phyloP scores from a whole-genome alignment of 768 basidiomycete genomes.

The Leccinum arenicola region DNA sequence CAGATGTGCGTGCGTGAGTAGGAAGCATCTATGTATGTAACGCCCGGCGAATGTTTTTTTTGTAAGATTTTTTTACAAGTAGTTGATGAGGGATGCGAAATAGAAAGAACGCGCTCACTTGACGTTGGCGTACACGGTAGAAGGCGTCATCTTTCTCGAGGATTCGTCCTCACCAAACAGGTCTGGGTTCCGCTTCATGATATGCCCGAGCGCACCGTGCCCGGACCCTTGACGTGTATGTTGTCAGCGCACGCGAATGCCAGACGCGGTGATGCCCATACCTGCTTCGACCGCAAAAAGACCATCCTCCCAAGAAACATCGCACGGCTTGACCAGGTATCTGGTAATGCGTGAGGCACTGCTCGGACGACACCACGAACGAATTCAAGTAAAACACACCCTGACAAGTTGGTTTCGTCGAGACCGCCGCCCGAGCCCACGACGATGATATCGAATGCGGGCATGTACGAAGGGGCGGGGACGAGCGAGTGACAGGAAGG shows the following conservation, averaged over 20 bases:
- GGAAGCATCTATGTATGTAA: constrained; percentile 62
- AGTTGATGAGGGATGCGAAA: background rate
- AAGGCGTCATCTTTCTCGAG: constrained; percentile 19
- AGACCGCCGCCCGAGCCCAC: constrained; percentile 89
- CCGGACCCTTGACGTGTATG: constrained; percentile 60
- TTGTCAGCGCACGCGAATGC: background rate
- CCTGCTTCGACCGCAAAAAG: constrained; percentile 87
- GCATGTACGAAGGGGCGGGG: constrained; percentile 29
- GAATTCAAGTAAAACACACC: constrained; percentile 46
- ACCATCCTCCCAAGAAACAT: constrained; percentile 73
- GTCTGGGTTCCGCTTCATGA: constrained; percentile 54
- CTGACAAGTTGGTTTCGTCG: constrained; percentile 83
- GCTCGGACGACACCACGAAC: background rate
- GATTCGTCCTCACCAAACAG: constrained; percentile 42
- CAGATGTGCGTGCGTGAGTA: constrained; percentile 87
- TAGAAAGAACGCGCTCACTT: constrained; percentile 20
- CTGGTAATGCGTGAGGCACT: constrained; percentile 38
- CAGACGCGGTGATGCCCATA: constrained; percentile 24
- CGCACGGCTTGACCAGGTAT: constrained; percentile 80
- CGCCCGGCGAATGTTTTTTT: background rate
- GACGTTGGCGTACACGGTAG: constrained; percentile 31
- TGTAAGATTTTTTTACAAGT: rapidly evolving
- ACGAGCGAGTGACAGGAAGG: background rate
- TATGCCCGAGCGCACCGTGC: constrained; percentile 66
- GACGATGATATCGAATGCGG: constrained; percentile 68